A percentile compares a stretch with the other conserved stretches of the same genome.
Evolutionary conservation across 2,329 filamentous ascomycete genomes (phyloP).

Genomic region (Atkinsonella hypoxylon): DNA sequence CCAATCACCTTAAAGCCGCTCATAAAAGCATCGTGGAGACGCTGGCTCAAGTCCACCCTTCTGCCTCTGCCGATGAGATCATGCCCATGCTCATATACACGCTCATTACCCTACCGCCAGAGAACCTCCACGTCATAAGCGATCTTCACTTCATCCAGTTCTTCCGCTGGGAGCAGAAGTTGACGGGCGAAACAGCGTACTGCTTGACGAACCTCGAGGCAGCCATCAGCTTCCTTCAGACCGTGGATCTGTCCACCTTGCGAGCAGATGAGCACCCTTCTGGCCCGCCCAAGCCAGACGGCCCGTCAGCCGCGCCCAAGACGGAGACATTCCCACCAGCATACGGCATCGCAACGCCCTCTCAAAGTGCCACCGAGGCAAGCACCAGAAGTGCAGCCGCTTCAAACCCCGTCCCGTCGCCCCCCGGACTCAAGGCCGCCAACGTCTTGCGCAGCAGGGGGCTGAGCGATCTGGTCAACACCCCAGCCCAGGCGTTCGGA

Average conservation of each 20-base stretch:
- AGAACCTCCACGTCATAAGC: conserved; percentile 80
- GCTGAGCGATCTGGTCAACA: conserved; percentile 76
- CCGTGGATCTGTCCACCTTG: conserved; percentile 83
- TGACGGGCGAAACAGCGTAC: conserved; percentile 91
- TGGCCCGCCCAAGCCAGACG: conserved; percentile 48
- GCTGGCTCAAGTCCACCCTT: conserved; percentile 51
- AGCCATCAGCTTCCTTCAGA: conserved; percentile 86
- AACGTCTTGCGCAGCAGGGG: conserved; percentile 55
- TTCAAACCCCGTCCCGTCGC: conserved; percentile 24
- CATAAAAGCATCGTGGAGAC: conserved; percentile 95
- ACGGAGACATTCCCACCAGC: conserved; percentile 46
- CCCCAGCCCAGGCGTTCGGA: conserved; percentile 68
- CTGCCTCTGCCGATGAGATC: conserved; percentile 93
- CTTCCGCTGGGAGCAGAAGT: conserved; percentile 74
- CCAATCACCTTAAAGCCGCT: conserved; percentile 75
- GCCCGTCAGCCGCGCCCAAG: conserved; percentile 34
- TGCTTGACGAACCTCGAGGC: conserved; percentile 94
- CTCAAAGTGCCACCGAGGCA: conserved; percentile 20
- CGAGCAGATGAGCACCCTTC: conserved; percentile 66
- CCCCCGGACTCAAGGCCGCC: conserved; percentile 31
- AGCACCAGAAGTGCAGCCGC: conserved; percentile 21
- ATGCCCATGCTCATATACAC: conserved; percentile 95
- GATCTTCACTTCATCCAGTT: conserved; percentile 90
- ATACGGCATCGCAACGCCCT: conserved; percentile 30
- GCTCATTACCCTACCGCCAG: conserved; percentile 78